Base-by-base conservation (phyloP, 2,329 filamentous ascomycete genomes). In the Colletotrichum magnum region DNA sequence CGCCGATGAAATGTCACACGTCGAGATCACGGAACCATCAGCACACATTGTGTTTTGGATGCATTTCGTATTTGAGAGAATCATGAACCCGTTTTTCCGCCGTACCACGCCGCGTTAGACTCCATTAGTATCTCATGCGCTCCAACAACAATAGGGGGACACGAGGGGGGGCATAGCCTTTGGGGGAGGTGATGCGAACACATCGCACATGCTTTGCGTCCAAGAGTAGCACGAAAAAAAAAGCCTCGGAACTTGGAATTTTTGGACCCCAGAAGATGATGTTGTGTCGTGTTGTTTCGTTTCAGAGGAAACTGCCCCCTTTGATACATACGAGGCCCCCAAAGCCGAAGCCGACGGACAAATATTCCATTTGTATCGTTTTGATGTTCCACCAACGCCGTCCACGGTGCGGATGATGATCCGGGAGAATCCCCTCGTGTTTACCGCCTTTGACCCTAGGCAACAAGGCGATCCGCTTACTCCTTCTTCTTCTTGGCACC, bases 401-500 rank as follows among this genome's bases (percentile, higher is more conserved):
- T 47, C 67, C 67, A 66, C 62, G 57, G 67, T 61, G 63, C 62
- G 67, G 62, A 72, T 69, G 68, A 69, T 69, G 32, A 36, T 36
- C 32, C 68, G 60, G 51, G 70, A 61, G 69, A 71, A 65, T 67
- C 67, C 67, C 67, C 32, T 36, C 32, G 7, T 36, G 51, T 59
- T 45, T 45, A 62, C 62, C 67, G 32, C 32, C 32, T 36, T 45
- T 69, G 64, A 69, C 66, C 65, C 64, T 64, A 65, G 65, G 60
- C 65, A 58, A 74, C 71, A 71, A 74, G 61, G 75, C 77, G 78
- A 81, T 76, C 77, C 83, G 84, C 86, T 88, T 94, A 94, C 87
- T 94, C 94, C 93, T 98, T 97, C 91, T 97, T 96, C 86, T 93
- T 90, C 88, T 92, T 91, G 83, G 92, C 92, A 85, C 94, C 94